These are phyloP conservation scores for Sphaerulina populicola DNA, from an alignment of 2,329 filamentous ascomycete species.

Conservation along the genomic window DNA sequence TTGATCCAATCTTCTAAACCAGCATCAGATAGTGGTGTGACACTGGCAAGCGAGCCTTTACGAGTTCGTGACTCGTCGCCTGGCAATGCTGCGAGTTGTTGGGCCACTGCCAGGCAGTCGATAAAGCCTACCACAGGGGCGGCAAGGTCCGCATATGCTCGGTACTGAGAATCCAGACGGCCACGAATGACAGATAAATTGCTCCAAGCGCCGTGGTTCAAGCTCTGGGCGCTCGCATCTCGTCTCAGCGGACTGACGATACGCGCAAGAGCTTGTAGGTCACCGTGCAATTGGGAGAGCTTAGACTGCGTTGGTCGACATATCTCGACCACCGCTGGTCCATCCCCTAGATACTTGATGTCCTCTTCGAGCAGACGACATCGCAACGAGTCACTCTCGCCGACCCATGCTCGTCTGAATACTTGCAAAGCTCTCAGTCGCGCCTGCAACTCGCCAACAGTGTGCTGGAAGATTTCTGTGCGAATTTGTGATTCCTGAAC, in stretches of 20 bases:
- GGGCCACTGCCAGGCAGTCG: constrained; percentile 52
- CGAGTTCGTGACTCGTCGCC: background rate
- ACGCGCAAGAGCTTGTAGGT: constrained; percentile 48
- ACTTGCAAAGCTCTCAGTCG: constrained; percentile 53
- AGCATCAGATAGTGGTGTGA: constrained; percentile 24
- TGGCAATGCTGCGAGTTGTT: constrained; percentile 12
- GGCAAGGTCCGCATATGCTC: constrained; percentile 77
- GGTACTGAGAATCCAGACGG: constrained; percentile 61
- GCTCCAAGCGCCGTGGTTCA: constrained; percentile 21
- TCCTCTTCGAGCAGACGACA: constrained; percentile 56
- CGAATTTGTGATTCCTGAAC: constrained; percentile 56
- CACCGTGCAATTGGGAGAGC: constrained; percentile 65
- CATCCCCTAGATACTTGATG: constrained; percentile 54
- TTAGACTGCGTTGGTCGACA: constrained; percentile 63
- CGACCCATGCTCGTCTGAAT: constrained; percentile 62
- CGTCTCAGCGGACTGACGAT: constrained; percentile 15
- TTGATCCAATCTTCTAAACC: constrained; percentile 17
- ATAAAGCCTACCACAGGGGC: constrained; percentile 70
- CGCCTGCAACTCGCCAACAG: constrained; percentile 47
- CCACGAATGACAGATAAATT: constrained; percentile 53
- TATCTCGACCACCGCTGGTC: constrained; percentile 58
- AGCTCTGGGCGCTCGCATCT: background rate
- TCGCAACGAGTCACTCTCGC: constrained; percentile 59
- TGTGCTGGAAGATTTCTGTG: constrained; percentile 49
- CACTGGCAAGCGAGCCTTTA: background rate